Percentiles rank a stretch among this genome's conserved stretches.
Evolutionary conservation across 495 filamentous ascomycete genomes (phyloP).

Genomic region (Trypethelium eluteriae): DNA sequence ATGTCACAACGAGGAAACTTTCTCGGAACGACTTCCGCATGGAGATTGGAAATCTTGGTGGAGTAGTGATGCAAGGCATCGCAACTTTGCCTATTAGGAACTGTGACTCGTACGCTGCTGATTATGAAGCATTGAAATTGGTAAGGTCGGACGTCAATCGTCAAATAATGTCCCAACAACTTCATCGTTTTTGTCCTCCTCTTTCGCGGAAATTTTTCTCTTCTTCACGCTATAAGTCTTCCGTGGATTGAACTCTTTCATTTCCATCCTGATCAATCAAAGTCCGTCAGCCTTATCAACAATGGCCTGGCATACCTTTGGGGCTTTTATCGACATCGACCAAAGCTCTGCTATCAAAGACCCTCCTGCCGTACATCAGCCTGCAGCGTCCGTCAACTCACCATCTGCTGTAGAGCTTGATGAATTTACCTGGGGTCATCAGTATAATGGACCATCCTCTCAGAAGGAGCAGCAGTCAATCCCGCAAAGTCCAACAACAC

Average conservation of each 20-base stretch:
- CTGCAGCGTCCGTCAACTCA: not conserved
- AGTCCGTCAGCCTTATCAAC: not conserved
- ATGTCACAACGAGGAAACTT: not conserved
- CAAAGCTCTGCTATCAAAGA: slow-evolving; percentile 29
- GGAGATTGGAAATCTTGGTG: not conserved
- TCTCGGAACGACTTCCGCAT: slow-evolving; percentile 6
- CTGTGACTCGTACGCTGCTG: not conserved
- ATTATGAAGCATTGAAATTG: not conserved
- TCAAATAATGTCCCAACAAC: not conserved
- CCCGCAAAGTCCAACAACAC: slow-evolving; percentile 30
- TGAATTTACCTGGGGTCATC: slow-evolving; percentile 24
- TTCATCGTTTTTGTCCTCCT: not conserved
- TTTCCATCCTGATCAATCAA: not conserved
- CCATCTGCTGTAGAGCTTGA: slow-evolving; percentile 33
- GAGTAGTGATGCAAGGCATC: not conserved
- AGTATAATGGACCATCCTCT: slow-evolving; percentile 24
- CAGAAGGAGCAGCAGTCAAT: not conserved
- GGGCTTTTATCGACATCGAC: slow-evolving; percentile 36
- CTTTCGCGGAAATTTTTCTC: not conserved
- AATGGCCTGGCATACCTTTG: slow-evolving; percentile 33
- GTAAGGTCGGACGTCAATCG: not conserved
- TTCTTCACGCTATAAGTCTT: not conserved
- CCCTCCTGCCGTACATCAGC: slow-evolving; percentile 26
- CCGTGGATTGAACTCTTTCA: not conserved
- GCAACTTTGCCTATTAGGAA: not conserved